Evolutionary conservation across 306 rosid species (phyloP).

Genomic region (Ceratonia siliqua): DNA sequence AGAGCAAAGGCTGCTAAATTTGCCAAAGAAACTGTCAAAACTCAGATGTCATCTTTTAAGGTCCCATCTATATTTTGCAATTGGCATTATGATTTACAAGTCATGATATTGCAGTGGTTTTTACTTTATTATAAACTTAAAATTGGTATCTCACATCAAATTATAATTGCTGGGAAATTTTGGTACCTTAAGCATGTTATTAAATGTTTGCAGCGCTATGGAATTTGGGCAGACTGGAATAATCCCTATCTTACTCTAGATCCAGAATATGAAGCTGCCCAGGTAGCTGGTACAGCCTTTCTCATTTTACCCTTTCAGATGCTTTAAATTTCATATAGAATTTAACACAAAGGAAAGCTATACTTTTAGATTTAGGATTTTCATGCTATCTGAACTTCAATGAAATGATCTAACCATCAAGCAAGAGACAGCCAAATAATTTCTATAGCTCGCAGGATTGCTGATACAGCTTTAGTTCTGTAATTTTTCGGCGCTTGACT

Average conservation of each 20-base stretch:
- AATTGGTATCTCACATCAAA: not conserved
- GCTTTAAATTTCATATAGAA: constrained; percentile 14
- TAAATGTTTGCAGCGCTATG: constrained; percentile 82
- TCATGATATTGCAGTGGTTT: not conserved
- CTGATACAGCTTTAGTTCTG: constrained; percentile 21
- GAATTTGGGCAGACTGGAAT: constrained; percentile 99
- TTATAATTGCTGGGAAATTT: not conserved
- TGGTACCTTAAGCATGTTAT: constrained; percentile 40
- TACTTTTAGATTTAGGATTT: constrained; percentile 13
- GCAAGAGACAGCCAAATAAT: constrained; percentile 1
- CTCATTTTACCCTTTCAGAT: constrained; percentile 36
- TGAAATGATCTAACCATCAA: constrained; percentile 20
- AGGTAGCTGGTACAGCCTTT: constrained; percentile 68
- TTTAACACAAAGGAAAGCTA: constrained; percentile 6
- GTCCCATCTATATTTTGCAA: constrained; percentile 41
- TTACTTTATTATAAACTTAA: not conserved
- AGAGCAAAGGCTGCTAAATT: constrained; percentile 95
- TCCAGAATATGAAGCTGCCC: constrained; percentile 98
- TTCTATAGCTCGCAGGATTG: not conserved
- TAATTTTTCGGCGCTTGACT: constrained; percentile 18
- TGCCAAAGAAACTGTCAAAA: constrained; percentile 88
- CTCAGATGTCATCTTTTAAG: constrained; percentile 95
- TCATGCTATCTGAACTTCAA: constrained; percentile 18
- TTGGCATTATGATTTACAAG: constrained; percentile 26
- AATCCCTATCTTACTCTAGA: constrained; percentile 88